Base-by-base conservation (phyloP, 352 stramenopile genomes). In the Globisporangium spiculum region DNA sequence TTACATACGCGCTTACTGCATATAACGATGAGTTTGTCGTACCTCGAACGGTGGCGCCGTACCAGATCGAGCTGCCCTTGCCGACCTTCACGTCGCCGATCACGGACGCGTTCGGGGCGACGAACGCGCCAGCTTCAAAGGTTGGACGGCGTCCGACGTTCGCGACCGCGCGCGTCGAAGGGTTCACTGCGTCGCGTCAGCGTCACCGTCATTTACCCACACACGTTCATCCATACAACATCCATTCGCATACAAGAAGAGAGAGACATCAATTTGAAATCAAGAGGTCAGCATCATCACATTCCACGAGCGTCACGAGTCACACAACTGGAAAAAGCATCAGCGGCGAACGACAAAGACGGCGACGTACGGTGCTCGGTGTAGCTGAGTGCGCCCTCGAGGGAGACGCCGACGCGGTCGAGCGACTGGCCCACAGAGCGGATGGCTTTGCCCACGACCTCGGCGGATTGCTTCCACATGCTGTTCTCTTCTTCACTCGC, bases 41-140 rank as follows among this genome's bases (percentile, higher is more conserved):
- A 84, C 81, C 91, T 50, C 94, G 84, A 68, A 98, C 79, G 27
- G 93, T 96, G 53, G 92, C 89, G 58, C 92, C 90, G 77, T 98
- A 98, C 94, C 92, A 98, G 66, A 98, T 91, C 52, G 90, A 97
- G 67, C 85, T 93, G 68, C 89, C 88, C 63, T 88, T 87, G 69
- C 93, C 93, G 55, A 98, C 84, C 76, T 93, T 93, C 26, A 98
- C 94, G 68, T 98, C 90, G 30, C 94, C 94, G 68, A 98, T 96
- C 36, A 98, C 88, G 4, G 89, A 94, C 56, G 94, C 93, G 61
- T 96, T 98, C 6, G 93, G 93, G 32, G 93, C 94, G 60, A 98
- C 81, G 67, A 98, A 98, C 60, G 81, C 84, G 44, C 69, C 74
- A 6, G 80, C 64, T 36, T 77, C 79, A 64, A 92, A 79, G 61